Percentiles rank a stretch among this genome's conserved stretches.
Conservation (phyloP, 2,329 filamentous ascomycete genomes). For the Fusarium protoensiforme region DNA sequence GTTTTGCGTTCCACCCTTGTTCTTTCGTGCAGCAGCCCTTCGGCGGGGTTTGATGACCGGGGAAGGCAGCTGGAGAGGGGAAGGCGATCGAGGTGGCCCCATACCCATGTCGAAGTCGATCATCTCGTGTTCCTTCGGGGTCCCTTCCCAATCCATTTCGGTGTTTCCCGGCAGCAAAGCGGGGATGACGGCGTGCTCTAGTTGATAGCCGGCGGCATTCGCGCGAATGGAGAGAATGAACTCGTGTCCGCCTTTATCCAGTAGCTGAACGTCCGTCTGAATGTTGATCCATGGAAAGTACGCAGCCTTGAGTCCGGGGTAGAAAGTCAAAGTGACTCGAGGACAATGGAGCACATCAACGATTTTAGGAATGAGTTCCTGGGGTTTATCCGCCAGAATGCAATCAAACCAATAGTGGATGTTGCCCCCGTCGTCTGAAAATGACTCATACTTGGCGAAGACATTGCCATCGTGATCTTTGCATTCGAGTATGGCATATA, state of each 20-base stretch:
- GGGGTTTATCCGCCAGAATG: not conserved
- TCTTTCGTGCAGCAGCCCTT: not conserved
- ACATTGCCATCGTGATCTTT: not conserved
- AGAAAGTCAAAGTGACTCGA: not conserved
- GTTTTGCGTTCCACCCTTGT: not conserved
- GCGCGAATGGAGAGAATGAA: slow-evolving; percentile 1
- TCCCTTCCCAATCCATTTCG: slow-evolving; percentile 5
- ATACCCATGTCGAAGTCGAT: not conserved
- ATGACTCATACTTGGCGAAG: not conserved
- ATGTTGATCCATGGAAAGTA: not conserved
- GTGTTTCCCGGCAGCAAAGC: not conserved
- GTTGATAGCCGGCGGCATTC: not conserved
- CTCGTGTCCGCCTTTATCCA: not conserved
- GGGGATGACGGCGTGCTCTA: not conserved
- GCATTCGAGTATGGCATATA: slow-evolving; percentile 13
- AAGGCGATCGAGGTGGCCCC: not conserved
- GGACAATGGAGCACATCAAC: not conserved
- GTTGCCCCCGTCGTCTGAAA: slow-evolving; percentile 1
- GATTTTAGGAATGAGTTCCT: not conserved
- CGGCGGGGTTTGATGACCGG: not conserved
- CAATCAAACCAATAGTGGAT: slow-evolving; percentile 10
- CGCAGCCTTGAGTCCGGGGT: not conserved
- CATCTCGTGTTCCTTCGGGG: not conserved
- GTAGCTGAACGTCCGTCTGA: not conserved
- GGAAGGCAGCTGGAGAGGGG: not conserved